Evolutionary conservation across 768 basidiomycete genomes (phyloP), one percentile per base, ranked within the genome.

Genomic region (Lactifluus pinguis): DNA sequence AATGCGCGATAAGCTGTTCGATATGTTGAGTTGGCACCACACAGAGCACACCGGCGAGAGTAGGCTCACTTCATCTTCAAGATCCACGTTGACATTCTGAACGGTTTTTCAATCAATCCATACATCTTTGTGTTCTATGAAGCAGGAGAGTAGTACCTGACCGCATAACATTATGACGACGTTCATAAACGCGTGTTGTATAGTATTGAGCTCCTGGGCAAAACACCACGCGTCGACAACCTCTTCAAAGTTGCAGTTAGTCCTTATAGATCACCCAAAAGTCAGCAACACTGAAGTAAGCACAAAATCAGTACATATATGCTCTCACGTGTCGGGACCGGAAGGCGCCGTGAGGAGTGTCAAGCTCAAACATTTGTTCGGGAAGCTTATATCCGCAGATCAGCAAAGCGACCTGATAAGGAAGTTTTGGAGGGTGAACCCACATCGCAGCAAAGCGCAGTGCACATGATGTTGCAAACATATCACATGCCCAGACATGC

Each of bases 401-500:
- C 53, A 55, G 29, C 17, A 10, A 62, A 9, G 19, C 15, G 9
- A 30, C 17, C 17, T 29, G 21, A 17, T 8, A 25, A 49, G 21
- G 19, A 48, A n/a, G 15, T 6, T 25, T 21, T 11, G 6, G 11
- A 38, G 10, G 11, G 25, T n/a, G 25, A 2, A 58, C 67, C 45
- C 34, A 67, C 67, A 67, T 42, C 6, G 61, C 56, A 4, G 67
- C 65, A 49, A 71, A 68, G 49, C 67, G 69, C 44, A 68, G 44
- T 5, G 70, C 70, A n/a, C 55, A 56, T 30, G 66, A 60, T n/a
- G 68, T 66, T 14, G 67, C 65, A 53, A 65, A 66, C 21, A 65
- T 30, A 39, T 68, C 68, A 44, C 65, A 62, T 6, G 70, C 70
- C 61, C 69, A 69, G n/a, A 71, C 42, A 49, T 71, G 70, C 17